A percentile compares a stretch with the other conserved stretches of the same genome.
Conservation (phyloP, 805 yeast genomes). For the Yamadazyma olivae region DNA sequence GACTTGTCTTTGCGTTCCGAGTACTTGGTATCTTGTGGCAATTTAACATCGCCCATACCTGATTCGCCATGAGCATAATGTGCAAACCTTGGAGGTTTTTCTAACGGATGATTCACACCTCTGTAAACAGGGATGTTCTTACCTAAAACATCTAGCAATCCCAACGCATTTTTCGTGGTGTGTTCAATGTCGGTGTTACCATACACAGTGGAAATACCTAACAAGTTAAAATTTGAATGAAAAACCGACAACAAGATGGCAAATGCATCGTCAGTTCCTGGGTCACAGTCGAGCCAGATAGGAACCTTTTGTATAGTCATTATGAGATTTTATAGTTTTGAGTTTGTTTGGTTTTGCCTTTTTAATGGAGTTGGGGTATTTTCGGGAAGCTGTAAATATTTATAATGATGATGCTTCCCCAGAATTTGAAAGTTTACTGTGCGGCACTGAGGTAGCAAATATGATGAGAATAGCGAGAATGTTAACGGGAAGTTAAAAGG, state of each 20-base stretch:
- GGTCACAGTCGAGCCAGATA: conserved; percentile 88
- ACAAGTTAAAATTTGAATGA: conserved; percentile 53
- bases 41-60: conserved; percentile 73
- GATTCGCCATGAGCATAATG: conserved; percentile 67
- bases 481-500: no score
- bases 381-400: no score
- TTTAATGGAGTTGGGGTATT: no score
- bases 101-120: conserved; percentile 62
- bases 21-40: conserved; percentile 50
- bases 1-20: conserved; percentile 17
- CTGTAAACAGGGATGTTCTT: conserved; percentile 61
- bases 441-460: no score
- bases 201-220: conserved; percentile 73
- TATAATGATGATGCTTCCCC: no score
- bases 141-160: conserved; percentile 59
- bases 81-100: conserved; percentile 49
- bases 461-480: no score
- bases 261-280: conserved; percentile 86
- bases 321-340: no score
- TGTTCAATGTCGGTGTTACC: conserved; percentile 65
- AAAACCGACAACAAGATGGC: conserved; percentile 65
- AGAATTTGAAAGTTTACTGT: no score
- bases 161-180: conserved; percentile 69
- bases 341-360: no score
- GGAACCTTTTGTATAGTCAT: conserved; percentile 41